phyloP scores from a whole-genome alignment of 805 yeast genomes.

The Kazachstania taianensis region DNA sequence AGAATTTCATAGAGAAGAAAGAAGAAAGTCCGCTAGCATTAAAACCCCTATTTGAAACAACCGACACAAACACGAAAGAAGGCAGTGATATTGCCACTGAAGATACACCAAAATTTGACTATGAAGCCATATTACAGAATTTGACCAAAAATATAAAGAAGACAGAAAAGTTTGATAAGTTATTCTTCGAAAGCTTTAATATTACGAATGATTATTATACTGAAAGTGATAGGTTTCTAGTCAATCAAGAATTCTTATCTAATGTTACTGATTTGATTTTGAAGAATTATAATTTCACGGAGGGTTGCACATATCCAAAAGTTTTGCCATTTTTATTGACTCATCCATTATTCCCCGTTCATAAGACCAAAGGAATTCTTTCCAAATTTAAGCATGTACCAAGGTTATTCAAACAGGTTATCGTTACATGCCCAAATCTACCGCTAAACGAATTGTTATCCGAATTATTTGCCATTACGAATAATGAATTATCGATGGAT shows the following conservation, averaged over 20 bases:
- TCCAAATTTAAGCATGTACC: slow-evolving; percentile 43
- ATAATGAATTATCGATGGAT: slow-evolving; percentile 58
- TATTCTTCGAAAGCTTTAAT: slow-evolving; percentile 25
- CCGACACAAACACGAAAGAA: slow-evolving; percentile 1
- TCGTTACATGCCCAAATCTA: slow-evolving; percentile 66
- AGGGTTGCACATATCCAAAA: slow-evolving; percentile 35
- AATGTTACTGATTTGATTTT: slow-evolving; percentile 37
- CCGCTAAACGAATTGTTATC: slow-evolving; percentile 51
- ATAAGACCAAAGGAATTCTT: slow-evolving; percentile 46
- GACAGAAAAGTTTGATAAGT: slow-evolving; percentile 24
- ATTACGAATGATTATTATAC: slow-evolving; percentile 44
- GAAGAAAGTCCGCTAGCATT: slow-evolving; percentile 12
- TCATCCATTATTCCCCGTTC: slow-evolving; percentile 74
- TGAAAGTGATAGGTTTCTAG: slow-evolving; percentile 52
- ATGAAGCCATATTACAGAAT: slow-evolving; percentile 18
- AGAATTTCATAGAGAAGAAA: slow-evolving; percentile 3
- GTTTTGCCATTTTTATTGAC: slow-evolving; percentile 67
- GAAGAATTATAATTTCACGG: slow-evolving; percentile 9
- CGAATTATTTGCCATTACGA: slow-evolving; percentile 47
- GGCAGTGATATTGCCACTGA: slow-evolving; percentile 7
- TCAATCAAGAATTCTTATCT: slow-evolving; percentile 45
- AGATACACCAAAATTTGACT: slow-evolving; percentile 11
- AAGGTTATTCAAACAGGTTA: slow-evolving; percentile 68
- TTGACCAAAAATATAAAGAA: slow-evolving; percentile 15
- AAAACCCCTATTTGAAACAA: slow-evolving; percentile 18